Percentiles rank a stretch among this genome's conserved stretches.
Evolutionary conservation across 257 asterid genomes (phyloP).

Genomic region (Misopates orontium): DNA sequence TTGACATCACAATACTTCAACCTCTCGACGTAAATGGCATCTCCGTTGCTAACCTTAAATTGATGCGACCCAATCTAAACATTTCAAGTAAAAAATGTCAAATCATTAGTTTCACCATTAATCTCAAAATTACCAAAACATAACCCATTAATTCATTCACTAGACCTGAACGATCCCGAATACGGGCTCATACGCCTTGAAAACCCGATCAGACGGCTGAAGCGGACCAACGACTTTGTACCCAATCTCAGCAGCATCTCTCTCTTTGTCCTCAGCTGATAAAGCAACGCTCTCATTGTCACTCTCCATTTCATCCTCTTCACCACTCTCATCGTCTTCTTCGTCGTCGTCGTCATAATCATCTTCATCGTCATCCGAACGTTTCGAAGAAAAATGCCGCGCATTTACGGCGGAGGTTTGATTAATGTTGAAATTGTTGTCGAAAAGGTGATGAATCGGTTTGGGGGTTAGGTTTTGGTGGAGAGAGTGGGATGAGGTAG

Average conservation of each 20-base stretch:
- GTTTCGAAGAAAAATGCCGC: conserved; percentile 42
- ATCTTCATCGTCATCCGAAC: conserved; percentile 27
- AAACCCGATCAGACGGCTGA: conserved; percentile 53
- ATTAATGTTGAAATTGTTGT: conserved; percentile 8
- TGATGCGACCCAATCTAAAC: conserved; percentile 92
- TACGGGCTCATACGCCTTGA: conserved; percentile 65
- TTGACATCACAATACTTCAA: conserved; percentile 83
- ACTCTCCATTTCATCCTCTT: conserved; percentile 18
- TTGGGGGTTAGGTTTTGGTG: conserved; percentile 27
- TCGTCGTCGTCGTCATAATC: conserved; percentile 31
- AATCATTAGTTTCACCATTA: background rate
- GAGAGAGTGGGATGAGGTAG: conserved; percentile 28
- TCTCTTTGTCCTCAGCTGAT: conserved; percentile 41
- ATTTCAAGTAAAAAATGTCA: conserved; percentile 1
- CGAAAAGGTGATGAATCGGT: conserved; percentile 23
- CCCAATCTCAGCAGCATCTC: conserved; percentile 68
- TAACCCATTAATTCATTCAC: background rate
- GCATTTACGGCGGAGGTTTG: conserved; percentile 23
- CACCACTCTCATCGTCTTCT: conserved; percentile 18
- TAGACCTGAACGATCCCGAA: conserved; percentile 84
- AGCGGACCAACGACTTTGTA: conserved; percentile 74
- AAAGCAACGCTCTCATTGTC: conserved; percentile 22
- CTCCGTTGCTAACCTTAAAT: conserved; percentile 92
- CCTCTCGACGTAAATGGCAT: conserved; percentile 69
- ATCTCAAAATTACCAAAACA: background rate